Evolutionary conservation across 331 rosid species (phyloP).

Genomic region (Phaseolus coccineus): DNA sequence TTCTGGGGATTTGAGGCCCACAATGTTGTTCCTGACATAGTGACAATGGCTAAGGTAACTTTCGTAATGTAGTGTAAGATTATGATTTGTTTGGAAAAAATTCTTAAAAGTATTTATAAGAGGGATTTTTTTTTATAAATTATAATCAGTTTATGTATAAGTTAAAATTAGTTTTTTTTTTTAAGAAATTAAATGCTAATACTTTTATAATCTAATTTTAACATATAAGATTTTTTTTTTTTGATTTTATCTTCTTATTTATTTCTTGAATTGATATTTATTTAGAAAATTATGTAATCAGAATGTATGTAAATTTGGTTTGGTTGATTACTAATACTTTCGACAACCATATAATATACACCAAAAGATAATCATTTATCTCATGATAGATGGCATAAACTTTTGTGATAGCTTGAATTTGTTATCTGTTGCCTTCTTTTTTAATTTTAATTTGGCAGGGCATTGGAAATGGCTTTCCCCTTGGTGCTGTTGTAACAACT

Average conservation of each 20-base stretch:
- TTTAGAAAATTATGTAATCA: too few species aligned
- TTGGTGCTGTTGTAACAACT: slow-evolving; percentile 96
- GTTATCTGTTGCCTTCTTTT: slow-evolving; percentile 15
- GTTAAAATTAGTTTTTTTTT: too few species aligned
- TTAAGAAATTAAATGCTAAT: too few species aligned
- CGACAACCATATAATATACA: neutral
- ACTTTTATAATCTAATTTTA: too few species aligned
- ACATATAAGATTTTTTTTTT: too few species aligned
- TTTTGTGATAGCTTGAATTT: slow-evolving; percentile 50
- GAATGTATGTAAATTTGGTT: neutral
- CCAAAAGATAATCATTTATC: neutral
- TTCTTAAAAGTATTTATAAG: too few species aligned
- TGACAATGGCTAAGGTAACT: slow-evolving; percentile 88
- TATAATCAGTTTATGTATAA: too few species aligned
- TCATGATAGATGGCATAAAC: neutral
- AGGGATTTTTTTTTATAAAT: too few species aligned
- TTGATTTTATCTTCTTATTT: too few species aligned
- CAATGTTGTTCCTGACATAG: slow-evolving; percentile 92
- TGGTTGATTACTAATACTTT: neutral
- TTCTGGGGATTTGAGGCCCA: slow-evolving; percentile 94
- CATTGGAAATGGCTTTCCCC: slow-evolving; percentile 96
- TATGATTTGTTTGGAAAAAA: too few species aligned
- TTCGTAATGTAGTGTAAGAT: too few species aligned
- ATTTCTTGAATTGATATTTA: too few species aligned
- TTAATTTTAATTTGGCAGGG: slow-evolving; percentile 57